A percentile compares a stretch with the other conserved stretches of the same genome.
Conservation (phyloP, 2,329 filamentous ascomycete species). For the Alternaria atra region DNA sequence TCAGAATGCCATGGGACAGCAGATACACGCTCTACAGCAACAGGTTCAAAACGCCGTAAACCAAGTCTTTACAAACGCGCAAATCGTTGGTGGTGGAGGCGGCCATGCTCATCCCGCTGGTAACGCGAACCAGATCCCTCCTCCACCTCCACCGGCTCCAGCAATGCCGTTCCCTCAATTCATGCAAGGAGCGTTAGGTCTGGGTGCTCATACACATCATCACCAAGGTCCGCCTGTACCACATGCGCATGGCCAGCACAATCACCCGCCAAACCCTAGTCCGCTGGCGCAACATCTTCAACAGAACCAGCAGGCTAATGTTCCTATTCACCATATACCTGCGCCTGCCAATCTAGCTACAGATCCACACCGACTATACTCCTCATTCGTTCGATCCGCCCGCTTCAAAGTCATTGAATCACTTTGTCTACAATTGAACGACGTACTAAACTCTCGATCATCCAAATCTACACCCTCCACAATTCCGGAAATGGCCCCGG, state of each 20-base stretch:
- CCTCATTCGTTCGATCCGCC: constrained; percentile 47
- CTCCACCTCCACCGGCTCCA: constrained; percentile 31
- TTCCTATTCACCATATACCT: not conserved
- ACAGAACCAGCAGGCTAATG: not conserved
- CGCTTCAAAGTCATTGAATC: constrained; percentile 49
- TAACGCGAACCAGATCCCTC: constrained; percentile 15
- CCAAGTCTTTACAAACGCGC: constrained; percentile 27
- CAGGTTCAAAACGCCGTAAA: constrained; percentile 33
- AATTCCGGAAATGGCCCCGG: not conserved
- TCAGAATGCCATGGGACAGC: constrained; percentile 39
- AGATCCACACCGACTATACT: constrained; percentile 28
- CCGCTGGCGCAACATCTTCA: constrained; percentile 26
- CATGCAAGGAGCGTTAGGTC: constrained; percentile 18
- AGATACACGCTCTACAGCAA: constrained; percentile 36
- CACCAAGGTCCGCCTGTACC: constrained; percentile 6
- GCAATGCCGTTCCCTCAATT: constrained; percentile 36
- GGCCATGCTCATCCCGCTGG: constrained; percentile 6
- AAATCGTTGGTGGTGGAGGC: constrained; percentile 3
- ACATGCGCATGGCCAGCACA: constrained; percentile 23
- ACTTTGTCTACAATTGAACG: constrained; percentile 46
- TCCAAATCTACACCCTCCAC: not conserved
- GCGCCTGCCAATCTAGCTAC: not conserved
- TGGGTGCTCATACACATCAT: constrained; percentile 8
- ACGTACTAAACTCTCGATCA: constrained; percentile 20
- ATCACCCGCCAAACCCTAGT: constrained; percentile 19